Conservation (phyloP, 495 filamentous ascomycete species). For the Aspergillus cristatus region DNA sequence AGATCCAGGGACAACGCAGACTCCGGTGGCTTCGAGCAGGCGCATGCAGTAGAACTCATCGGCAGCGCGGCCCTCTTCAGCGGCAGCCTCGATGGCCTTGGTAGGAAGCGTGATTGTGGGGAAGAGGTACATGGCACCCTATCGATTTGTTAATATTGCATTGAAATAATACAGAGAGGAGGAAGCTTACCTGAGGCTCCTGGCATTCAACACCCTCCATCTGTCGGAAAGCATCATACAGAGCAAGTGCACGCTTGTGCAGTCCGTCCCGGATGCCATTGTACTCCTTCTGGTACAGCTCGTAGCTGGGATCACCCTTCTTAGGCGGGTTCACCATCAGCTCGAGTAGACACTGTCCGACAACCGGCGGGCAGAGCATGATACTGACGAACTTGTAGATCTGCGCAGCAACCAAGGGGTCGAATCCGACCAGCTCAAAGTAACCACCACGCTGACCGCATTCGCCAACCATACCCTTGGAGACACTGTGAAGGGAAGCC, state of each 20-base stretch:
- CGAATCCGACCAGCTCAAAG: conserved; percentile 89
- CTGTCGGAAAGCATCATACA: conserved; percentile 79
- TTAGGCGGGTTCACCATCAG: conserved; percentile 92
- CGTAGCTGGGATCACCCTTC: conserved; percentile 69
- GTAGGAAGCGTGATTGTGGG: conserved; percentile 73
- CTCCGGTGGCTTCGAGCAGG: conserved; percentile 84
- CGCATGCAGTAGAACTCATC: conserved; percentile 93
- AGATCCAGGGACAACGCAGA: conserved; percentile 87
- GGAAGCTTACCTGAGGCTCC: conserved; percentile 49
- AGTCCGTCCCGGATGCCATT: conserved; percentile 67
- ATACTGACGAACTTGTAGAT: conserved; percentile 99
- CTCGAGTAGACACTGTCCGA: conserved; percentile 92
- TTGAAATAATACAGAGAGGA: not conserved
- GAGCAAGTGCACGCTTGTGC: conserved; percentile 65
- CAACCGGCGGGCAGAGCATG: conserved; percentile 86
- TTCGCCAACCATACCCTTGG: conserved; percentile 97
- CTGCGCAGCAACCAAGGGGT: conserved; percentile 74
- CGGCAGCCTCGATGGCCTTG: conserved; percentile 66
- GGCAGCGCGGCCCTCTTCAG: conserved; percentile 59
- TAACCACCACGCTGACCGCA: conserved; percentile 96
- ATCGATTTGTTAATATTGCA: conserved; percentile 4
- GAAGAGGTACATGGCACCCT: conserved; percentile 98
- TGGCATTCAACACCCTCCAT: conserved; percentile 96
- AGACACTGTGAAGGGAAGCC: conserved; percentile 74
- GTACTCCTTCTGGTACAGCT: conserved; percentile 77